A percentile compares a stretch with the other conserved stretches of the same genome.
phyloP scores from a whole-genome alignment of 495 filamentous ascomycete species.

The Penicillium paradoxum region DNA sequence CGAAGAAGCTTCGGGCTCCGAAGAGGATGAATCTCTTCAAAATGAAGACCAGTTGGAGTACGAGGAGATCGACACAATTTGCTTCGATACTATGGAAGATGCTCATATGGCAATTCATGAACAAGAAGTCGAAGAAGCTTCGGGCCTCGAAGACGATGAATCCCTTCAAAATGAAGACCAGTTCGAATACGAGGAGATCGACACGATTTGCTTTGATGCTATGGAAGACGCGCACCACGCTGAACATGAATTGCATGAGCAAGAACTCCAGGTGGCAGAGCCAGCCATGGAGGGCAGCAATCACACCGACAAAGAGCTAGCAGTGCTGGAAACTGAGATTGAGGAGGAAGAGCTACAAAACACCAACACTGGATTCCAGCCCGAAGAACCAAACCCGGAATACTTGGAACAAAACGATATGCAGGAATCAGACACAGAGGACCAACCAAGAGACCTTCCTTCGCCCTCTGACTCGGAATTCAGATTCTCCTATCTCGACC shows the following conservation, averaged over 20 bases:
- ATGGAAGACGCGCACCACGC: conserved; percentile 20
- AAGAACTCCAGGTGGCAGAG: background rate
- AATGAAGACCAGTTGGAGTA: conserved; percentile 16
- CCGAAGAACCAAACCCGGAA: background rate
- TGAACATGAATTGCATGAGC: background rate
- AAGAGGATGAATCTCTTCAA: background rate
- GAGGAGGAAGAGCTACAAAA: background rate
- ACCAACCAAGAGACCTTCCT: background rate
- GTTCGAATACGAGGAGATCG: conserved; percentile 19
- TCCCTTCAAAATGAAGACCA: conserved; percentile 11
- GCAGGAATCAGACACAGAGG: background rate
- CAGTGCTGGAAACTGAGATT: background rate
- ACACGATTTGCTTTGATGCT: conserved; percentile 21
- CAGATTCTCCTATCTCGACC: background rate
- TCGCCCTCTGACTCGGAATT: background rate
- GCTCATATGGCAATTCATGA: conserved; percentile 9
- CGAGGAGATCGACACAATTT: conserved; percentile 21
- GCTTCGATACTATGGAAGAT: conserved; percentile 23
- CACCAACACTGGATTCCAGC: background rate
- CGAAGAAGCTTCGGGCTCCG: background rate
- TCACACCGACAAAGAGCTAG: conserved; percentile 3
- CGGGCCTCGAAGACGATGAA: background rate
- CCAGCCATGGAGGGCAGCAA: background rate
- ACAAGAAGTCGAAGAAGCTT: background rate
- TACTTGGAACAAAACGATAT: background rate